A percentile compares a stretch with the other conserved stretches of the same genome.
Conservation (phyloP, 2,329 filamentous ascomycete genomes). For the Phyllachora maydis region DNA sequence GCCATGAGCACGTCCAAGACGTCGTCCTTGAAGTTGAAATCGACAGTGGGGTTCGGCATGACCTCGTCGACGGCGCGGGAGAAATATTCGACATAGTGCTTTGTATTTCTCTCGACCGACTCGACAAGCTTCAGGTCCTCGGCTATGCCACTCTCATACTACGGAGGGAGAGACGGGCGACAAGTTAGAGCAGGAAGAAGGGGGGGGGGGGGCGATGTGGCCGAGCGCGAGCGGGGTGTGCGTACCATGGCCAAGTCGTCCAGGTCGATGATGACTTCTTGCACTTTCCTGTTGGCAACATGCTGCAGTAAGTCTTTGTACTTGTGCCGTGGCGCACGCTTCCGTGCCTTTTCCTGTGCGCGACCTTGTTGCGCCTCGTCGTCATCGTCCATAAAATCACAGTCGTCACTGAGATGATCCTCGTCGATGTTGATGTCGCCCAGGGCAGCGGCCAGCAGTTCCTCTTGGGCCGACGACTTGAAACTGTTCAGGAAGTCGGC, state of each 20-base stretch:
- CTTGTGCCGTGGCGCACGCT: conserved; percentile 49
- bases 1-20: conserved; percentile 94
- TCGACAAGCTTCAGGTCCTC: conserved; percentile 55
- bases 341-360: conserved; percentile 24
- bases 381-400: conserved; percentile 79
- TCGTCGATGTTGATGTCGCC: conserved; percentile 73
- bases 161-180: background rate
- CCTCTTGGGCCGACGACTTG: conserved; percentile 55
- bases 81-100: conserved; percentile 86
- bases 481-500: conserved; percentile 75
- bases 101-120: conserved; percentile 76
- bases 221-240: no score
- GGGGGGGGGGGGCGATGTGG: conserved; percentile 5
- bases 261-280: conserved; percentile 70
- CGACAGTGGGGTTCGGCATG: conserved; percentile 58
- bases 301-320: conserved; percentile 79
- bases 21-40: conserved; percentile 89
- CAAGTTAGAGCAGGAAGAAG: no score
- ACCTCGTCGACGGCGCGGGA: conserved; percentile 74
- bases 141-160: conserved; percentile 58
- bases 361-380: conserved; percentile 35
- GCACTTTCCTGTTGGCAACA: conserved; percentile 57
- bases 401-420: conserved; percentile 71
- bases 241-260: conserved; percentile 65
- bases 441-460: conserved; percentile 64